Percentiles rank a stretch among this genome's conserved stretches.
Conservation (phyloP, 2,329 filamentous ascomycete species). For the Thielaviopsis ethacetica region DNA sequence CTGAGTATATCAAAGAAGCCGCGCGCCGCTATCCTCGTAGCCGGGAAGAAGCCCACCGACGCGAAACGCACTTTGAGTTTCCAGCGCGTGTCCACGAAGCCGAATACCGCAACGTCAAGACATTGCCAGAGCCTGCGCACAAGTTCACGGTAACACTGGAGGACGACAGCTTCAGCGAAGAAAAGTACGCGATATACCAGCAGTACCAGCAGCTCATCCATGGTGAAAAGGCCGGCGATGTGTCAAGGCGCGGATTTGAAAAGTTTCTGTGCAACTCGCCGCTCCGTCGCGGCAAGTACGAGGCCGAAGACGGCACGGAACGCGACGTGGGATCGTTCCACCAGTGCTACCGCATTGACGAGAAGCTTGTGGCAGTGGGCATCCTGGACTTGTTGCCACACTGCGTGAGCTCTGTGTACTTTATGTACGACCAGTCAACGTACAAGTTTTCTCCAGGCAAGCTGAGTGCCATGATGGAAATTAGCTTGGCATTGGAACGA, state of each 20-base stretch:
- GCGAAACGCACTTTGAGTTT: constrained; percentile 53
- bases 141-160: constrained; percentile 55
- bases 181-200: constrained; percentile 57
- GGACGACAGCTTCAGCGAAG: constrained; percentile 51
- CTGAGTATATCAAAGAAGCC: constrained; percentile 47
- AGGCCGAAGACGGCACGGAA: constrained; percentile 31
- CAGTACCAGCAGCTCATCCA: constrained; percentile 66
- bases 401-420: constrained; percentile 68
- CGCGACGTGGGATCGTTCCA: constrained; percentile 56
- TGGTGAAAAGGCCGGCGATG: constrained; percentile 43
- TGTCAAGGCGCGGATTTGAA: constrained; percentile 45
- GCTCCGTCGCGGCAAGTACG: constrained; percentile 30
- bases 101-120: constrained; percentile 38
- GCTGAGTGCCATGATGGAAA: constrained; percentile 57
- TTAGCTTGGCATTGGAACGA: constrained; percentile 49
- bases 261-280: constrained; percentile 62
- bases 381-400: constrained; percentile 64
- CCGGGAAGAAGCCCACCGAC: constrained; percentile 45
- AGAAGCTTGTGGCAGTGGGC: constrained; percentile 56
- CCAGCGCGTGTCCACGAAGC: constrained; percentile 51
- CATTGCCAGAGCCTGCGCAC: constrained; percentile 48
- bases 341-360: constrained; percentile 67
- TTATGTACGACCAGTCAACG: constrained; percentile 63
- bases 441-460: constrained; percentile 57
- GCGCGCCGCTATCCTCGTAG: constrained; percentile 49